Evolutionary conservation across 2,329 filamentous ascomycete species (phyloP).

Genomic region (Sporothrix sp.): DNA sequence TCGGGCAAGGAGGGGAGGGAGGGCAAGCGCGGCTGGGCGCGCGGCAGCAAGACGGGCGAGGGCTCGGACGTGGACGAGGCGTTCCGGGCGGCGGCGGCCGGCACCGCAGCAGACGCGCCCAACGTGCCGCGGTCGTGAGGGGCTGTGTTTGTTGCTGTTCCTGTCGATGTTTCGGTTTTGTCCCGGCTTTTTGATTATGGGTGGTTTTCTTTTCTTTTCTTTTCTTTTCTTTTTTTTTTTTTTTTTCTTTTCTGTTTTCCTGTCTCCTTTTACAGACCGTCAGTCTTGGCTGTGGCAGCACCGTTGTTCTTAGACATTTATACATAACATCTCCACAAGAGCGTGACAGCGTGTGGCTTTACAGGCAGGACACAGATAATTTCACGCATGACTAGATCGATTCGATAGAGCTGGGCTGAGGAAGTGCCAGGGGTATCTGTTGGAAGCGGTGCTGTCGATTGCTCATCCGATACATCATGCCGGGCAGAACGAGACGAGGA

Average conservation of each 20-base stretch:
- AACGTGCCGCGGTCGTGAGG: slow-evolving; percentile 2
- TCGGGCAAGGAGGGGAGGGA: slow-evolving; percentile 37
- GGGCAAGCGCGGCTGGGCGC: slow-evolving; percentile 1
- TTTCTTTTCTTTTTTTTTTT: background rate
- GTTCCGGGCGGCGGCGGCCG: background rate
- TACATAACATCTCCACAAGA: too few relatives aligned
- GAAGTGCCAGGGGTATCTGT: too few relatives aligned
- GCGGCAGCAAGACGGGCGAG: background rate
- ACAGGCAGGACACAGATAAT: too few relatives aligned
- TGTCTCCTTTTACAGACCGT: too few relatives aligned
- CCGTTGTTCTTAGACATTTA: too few relatives aligned
- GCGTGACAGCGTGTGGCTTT: too few relatives aligned
- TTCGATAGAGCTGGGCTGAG: too few relatives aligned
- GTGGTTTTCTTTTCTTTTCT: background rate
- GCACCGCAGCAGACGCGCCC: background rate
- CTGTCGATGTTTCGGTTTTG: background rate
- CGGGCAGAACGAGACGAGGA: too few relatives aligned
- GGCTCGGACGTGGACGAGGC: background rate
- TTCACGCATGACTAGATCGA: too few relatives aligned
- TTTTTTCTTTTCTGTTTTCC: background rate
- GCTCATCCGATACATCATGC: too few relatives aligned
- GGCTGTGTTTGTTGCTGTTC: background rate
- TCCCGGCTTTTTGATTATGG: background rate
- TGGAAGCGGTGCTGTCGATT: too few relatives aligned
- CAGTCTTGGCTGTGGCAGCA: too few relatives aligned